Base-by-base conservation (phyloP, 306 rosid genomes). In the Gleditsia sinensis region DNA sequence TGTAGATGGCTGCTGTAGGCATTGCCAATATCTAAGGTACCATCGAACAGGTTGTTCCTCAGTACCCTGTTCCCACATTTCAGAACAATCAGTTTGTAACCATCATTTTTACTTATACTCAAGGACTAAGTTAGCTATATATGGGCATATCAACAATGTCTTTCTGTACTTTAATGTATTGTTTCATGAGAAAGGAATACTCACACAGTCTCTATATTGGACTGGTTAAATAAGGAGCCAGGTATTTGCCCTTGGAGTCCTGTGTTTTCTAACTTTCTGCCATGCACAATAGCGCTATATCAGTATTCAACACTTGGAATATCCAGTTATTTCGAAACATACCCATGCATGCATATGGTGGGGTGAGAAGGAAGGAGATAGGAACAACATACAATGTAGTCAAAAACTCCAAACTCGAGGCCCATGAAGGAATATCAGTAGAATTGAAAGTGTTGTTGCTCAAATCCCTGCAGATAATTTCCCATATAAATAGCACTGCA, bases 361-460 rank as follows among this genome's bases (percentile, higher is more conserved):
- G 51, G 46, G 30, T 40, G 62, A 28, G 61, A 39, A 67, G 30
- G 43, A 83, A 43, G 77, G 10, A 20, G 68, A 37, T 36, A 20
- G 12, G 48, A 72, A 59, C 43, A 69, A 64, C 91, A 63, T 89
- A 91, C 97, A 82, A 67, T 68, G 92, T 87, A 16, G 83, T 82
- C 72, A 89, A 67, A 33, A 0, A 17, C 36, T 43, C 24, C n/a
- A 85, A 72, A 61, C 70, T 82, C 64, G 83, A 51, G 72, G 76
- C 70, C 97, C 97, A 89, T 33, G 80, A 34, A 42, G 97, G 92
- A 72, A 86, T 14, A 60, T 16, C 7, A 17, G 97, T n/a, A 4
- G 50, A 23, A 17, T 20, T 69, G 61, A 91, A 91, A 56, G 30
- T 75, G 55, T 87, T 91, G 67, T 82, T 75, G 74, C 94, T 87